Base-by-base conservation (phyloP, 2,329 filamentous ascomycete species). In the Amylocarpus encephaloides region DNA sequence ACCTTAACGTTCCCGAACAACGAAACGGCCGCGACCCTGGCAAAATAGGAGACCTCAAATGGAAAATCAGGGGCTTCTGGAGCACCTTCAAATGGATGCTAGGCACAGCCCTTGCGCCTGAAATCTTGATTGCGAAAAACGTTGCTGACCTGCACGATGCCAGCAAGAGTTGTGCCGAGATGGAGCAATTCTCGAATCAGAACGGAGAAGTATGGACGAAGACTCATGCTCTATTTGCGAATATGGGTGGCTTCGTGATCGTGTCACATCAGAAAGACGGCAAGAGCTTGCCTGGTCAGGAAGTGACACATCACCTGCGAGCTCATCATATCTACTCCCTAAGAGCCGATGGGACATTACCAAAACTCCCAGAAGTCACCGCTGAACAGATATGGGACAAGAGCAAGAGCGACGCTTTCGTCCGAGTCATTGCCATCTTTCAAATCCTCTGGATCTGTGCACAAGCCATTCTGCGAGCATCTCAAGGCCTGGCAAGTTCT, bases 371-470 rank as follows among this genome's bases (percentile, higher is more conserved):
- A 9, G 30, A 59, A 59, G 39, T 75, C 48, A 73, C 72, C 0
- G 75, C 78, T 53, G 73, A 71, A 1, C 74, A 77, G 46, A 67
- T 79, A 10, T 68, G 68, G 19, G 58, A 54, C 2, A 70, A 73
- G 53, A 75, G 75, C 1, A 65, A 64, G 2, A 70, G 67, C 22
- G 62, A 55, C 19, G 33, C 16, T 15, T 43, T 55, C 19, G 46
- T 52, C 2, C 42, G 47, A 6, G 9, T 42, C 13, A 49, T 55
- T 19, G 30, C 52, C 11, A 12, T 54, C 6, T 15, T 41, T 5
- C 52, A 51, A 36, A 47, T 47, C 10, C 2, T 40, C 11, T 50
- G 47, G 47, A 33, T 53, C n/a, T 29, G 18, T 16, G n/a, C 43
- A 5, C 51, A 50, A 33, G 22, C 22, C 26, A 29, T 42, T 3